Evolutionary conservation across 169 alveolate species (phyloP).

Genomic region (Plasmodium fragile): DNA sequence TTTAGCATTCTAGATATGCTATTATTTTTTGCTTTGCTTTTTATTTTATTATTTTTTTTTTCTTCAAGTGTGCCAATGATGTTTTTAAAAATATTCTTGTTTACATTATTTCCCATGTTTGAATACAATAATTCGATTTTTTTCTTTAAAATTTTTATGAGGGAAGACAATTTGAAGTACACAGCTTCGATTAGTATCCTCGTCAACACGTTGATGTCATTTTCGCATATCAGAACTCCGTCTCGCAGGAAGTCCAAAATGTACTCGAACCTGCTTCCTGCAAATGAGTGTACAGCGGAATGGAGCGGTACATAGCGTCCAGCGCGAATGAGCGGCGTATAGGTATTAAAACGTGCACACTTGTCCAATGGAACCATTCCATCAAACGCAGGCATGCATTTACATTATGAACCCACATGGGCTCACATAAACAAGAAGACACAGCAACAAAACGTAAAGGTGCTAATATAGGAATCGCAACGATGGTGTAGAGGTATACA

Average conservation of each 20-base stretch:
- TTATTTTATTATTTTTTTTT: neutral
- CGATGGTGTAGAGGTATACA: neutral
- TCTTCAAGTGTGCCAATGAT: conserved; percentile 38
- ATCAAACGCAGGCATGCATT: neutral
- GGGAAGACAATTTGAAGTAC: conserved; percentile 53
- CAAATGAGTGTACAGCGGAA: neutral
- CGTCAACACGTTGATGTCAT: conserved; percentile 50
- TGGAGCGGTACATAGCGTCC: neutral
- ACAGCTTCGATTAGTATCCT: conserved; percentile 66
- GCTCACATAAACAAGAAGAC: neutral
- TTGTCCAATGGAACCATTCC: neutral
- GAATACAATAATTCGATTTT: conserved; percentile 44
- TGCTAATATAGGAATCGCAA: neutral
- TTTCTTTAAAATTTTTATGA: conserved; percentile 45
- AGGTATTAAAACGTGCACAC: neutral
- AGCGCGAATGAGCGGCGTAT: too few relatives aligned
- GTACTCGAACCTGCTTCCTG: conserved; percentile 59
- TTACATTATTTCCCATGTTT: conserved; percentile 33
- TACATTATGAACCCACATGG: neutral
- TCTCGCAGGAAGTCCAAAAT: conserved; percentile 55
- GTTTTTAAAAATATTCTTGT: conserved; percentile 39
- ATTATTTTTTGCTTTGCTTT: neutral
- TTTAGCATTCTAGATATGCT: neutral
- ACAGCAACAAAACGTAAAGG: neutral
- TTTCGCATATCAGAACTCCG: conserved; percentile 66